These are phyloP conservation scores for Emydomyces testavorans DNA, from an alignment of 2,329 filamentous ascomycete genomes.

Conservation along the genomic window DNA sequence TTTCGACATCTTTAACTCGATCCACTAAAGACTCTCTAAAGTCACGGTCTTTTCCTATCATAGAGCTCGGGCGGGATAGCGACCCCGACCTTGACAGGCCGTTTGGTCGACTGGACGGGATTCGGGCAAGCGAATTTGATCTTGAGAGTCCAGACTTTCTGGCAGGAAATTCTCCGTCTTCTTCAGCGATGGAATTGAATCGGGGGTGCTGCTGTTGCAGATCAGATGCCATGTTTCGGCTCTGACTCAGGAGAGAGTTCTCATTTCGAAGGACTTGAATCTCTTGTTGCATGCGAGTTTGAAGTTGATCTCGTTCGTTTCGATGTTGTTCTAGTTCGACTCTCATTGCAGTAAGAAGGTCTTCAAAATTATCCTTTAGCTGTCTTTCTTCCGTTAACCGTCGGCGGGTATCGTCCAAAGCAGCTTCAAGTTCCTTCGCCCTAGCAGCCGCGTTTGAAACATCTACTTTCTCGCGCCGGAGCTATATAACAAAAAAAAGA, in stretches of 20 bases:
- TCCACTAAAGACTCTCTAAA: slow-evolving; percentile 62
- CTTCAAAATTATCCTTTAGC: slow-evolving; percentile 87
- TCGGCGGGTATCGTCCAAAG: slow-evolving; percentile 70
- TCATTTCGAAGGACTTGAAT: slow-evolving; percentile 52
- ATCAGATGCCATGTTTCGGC: slow-evolving; percentile 37
- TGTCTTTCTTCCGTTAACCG: slow-evolving; percentile 74
- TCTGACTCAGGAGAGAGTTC: slow-evolving; percentile 30
- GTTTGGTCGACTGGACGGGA: slow-evolving; percentile 33
- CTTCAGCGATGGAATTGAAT: slow-evolving; percentile 52
- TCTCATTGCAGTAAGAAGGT: slow-evolving; percentile 72
- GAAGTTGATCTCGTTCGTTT: slow-evolving; percentile 74
- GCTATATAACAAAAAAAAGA: slow-evolving; percentile 25
- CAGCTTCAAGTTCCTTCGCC: slow-evolving; percentile 65
- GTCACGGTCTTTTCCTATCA: slow-evolving; percentile 44
- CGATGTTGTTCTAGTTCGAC: slow-evolving; percentile 69
- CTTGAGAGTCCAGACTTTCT: slow-evolving; percentile 47
- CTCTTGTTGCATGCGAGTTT: slow-evolving; percentile 74
- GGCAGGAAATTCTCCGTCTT: slow-evolving; percentile 32
- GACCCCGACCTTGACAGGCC: slow-evolving; percentile 36
- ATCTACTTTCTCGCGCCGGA: slow-evolving; percentile 44
- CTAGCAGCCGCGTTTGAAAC: slow-evolving; percentile 41
- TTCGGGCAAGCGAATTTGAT: slow-evolving; percentile 56
- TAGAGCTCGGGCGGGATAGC: slow-evolving; percentile 49
- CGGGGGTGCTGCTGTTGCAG: slow-evolving; percentile 32
- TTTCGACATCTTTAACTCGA: slow-evolving; percentile 80